A percentile compares a stretch with the other conserved stretches of the same genome.
Evolutionary conservation across 805 yeast genomes (phyloP).

Genomic region (Komagataella phaffii): DNA sequence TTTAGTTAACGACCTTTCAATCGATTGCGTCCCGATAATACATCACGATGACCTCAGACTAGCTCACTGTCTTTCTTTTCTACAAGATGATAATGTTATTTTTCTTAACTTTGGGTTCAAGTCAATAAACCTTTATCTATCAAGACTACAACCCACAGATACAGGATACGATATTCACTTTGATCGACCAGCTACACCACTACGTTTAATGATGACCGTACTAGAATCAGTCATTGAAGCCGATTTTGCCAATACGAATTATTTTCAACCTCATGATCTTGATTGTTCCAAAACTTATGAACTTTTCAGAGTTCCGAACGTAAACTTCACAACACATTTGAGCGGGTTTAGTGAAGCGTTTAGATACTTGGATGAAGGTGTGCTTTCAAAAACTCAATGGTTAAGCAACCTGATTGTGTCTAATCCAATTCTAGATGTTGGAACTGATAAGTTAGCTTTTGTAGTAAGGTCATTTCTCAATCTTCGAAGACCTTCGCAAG

Average conservation of each 20-base stretch:
- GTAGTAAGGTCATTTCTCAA: slow-evolving; percentile 2
- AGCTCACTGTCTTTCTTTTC: background rate
- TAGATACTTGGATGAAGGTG: slow-evolving; percentile 4
- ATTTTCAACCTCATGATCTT: background rate
- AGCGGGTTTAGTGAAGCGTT: slow-evolving; percentile 22
- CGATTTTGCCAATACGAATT: background rate
- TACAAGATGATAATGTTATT: slow-evolving; percentile 1
- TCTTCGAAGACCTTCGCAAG: background rate
- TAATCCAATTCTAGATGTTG: slow-evolving; percentile 7
- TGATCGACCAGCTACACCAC: slow-evolving; percentile 26
- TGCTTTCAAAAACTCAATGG: background rate
- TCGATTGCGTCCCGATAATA: background rate
- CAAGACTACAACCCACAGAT: slow-evolving; percentile 9
- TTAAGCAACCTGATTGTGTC: slow-evolving; percentile 2
- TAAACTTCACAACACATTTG: slow-evolving; percentile 23
- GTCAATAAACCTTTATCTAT: slow-evolving; percentile 7
- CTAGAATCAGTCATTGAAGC: background rate
- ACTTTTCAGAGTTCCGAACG: slow-evolving; percentile 18
- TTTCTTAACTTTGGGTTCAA: slow-evolving; percentile 8
- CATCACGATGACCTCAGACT: background rate
- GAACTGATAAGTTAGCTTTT: slow-evolving; percentile 5
- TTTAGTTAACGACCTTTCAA: background rate
- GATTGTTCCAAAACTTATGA: slow-evolving; percentile 11
- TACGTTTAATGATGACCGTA: slow-evolving; percentile 11
- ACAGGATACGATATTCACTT: slow-evolving; percentile 34